These are phyloP conservation scores for Suillus placidus DNA, from an alignment of 768 basidiomycete genomes.

Conservation along the genomic window DNA sequence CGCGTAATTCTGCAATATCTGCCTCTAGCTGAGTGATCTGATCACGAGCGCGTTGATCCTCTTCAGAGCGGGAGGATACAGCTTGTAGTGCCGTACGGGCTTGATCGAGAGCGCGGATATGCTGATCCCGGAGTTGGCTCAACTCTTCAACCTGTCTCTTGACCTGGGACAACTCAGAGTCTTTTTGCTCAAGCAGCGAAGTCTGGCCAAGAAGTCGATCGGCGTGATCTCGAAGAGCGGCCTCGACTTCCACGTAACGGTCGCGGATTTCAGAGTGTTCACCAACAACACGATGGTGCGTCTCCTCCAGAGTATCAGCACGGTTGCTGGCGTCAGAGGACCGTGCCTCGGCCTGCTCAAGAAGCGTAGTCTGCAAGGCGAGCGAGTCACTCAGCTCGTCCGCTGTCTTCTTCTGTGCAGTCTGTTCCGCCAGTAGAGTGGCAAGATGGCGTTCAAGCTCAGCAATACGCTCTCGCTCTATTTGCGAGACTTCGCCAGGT, in stretches of 20 bases:
- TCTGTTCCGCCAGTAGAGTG: conserved; percentile 61
- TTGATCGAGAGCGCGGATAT: conserved; percentile 87
- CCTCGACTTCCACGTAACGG: conserved; percentile 59
- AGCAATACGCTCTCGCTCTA: conserved; percentile 77
- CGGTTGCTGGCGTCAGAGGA: conserved; percentile 74
- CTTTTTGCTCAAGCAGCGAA: conserved; percentile 73
- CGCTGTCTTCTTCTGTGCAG: conserved; percentile 68
- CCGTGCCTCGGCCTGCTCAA: conserved; percentile 78
- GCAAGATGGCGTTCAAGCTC: conserved; percentile 77
- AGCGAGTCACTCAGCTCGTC: conserved; percentile 73
- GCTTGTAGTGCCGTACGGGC: conserved; percentile 75
- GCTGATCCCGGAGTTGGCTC: conserved; percentile 71
- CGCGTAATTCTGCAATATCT: conserved; percentile 77
- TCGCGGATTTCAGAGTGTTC: conserved; percentile 74
- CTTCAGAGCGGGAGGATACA: conserved; percentile 74
- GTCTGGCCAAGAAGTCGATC: conserved; percentile 75
- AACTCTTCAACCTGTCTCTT: conserved; percentile 75
- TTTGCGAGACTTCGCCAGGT: conserved; percentile 61
- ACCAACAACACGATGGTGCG: conserved; percentile 62
- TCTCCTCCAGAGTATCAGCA: conserved; percentile 72
- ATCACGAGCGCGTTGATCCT: conserved; percentile 71
- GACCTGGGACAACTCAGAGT: conserved; percentile 71
- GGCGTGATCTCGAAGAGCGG: conserved; percentile 71
- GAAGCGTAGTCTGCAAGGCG: conserved; percentile 75
- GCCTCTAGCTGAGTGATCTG: conserved; percentile 71